These are phyloP conservation scores for Athelia sp. DNA, from an alignment of 1,284 basidiomycete genomes.

Conservation along the genomic window DNA sequence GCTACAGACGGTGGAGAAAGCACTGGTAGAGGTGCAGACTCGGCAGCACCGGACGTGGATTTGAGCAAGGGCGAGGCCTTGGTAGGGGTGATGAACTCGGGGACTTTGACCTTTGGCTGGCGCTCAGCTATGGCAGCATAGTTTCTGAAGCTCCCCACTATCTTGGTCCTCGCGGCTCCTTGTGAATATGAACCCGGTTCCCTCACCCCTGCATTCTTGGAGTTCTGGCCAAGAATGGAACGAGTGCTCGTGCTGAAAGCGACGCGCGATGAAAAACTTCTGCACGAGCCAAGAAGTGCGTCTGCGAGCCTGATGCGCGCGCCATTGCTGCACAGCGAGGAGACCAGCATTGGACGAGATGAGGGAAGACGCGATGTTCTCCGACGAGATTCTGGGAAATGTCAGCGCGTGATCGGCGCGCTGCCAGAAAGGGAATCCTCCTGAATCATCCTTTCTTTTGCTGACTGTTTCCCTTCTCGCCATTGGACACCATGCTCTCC, in stretches of 20 bases:
- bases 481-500: not conserved
- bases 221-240: too few relatives aligned
- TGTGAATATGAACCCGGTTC: too few relatives aligned
- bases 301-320: not conserved
- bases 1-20: constrained; percentile 75
- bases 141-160: constrained; percentile 5
- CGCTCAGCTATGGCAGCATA: constrained; percentile 5
- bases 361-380: not conserved
- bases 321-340: not conserved
- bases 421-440: not conserved
- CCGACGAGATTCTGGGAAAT: too few relatives aligned
- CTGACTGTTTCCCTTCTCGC: not conserved
- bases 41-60: constrained; percentile 16
- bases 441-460: not conserved
- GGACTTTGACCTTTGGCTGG: constrained; percentile 1
- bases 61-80: constrained; percentile 37
- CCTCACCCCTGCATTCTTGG: too few relatives aligned
- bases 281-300: not conserved
- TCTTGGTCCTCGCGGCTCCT: not conserved
- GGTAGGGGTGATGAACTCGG: constrained; percentile 14
- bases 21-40: constrained; percentile 38
- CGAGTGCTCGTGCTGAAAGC: not conserved
- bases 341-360: not conserved
- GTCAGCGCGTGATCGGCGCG: too few relatives aligned
- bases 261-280: not conserved